phyloP scores from a whole-genome alignment of 2,329 filamentous ascomycete genomes.

The Nothomitra cinnamomea region DNA sequence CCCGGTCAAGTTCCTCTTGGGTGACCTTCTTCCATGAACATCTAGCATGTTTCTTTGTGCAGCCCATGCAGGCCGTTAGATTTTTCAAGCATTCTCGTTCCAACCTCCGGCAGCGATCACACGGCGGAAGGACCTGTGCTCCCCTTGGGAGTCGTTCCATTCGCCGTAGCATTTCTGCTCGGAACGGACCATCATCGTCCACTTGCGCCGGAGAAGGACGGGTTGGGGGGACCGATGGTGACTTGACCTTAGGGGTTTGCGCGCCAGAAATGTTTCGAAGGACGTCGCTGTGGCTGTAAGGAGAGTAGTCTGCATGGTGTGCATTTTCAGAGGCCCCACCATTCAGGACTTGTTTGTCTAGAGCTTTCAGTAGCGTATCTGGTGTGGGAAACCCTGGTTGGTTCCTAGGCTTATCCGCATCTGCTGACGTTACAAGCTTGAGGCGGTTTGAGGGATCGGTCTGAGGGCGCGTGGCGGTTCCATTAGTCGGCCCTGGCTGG shows the following conservation, averaged over 20 bases:
- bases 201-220: slow-evolving; percentile 16
- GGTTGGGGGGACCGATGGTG: neutral
- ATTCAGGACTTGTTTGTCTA: neutral
- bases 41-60: slow-evolving; percentile 79
- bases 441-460: neutral
- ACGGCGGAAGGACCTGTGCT: slow-evolving; percentile 62
- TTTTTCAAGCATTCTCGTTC: slow-evolving; percentile 75
- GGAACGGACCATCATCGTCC: slow-evolving; percentile 41
- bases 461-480: neutral
- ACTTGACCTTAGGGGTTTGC: slow-evolving; percentile 1
- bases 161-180: slow-evolving; percentile 50
- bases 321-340: neutral
- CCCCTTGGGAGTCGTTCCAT: slow-evolving; percentile 63
- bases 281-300: neutral
- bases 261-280: neutral
- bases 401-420: neutral
- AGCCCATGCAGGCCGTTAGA: slow-evolving; percentile 69
- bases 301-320: neutral
- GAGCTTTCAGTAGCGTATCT: neutral
- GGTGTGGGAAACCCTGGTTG: neutral
- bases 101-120: slow-evolving; percentile 64
- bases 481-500: neutral
- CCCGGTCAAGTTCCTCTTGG: slow-evolving; percentile 41
- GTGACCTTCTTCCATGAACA: slow-evolving; percentile 74
- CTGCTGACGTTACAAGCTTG: neutral